Evolutionary conservation across 1,139 yeast genomes (phyloP).

Genomic region (Suhomyces bribrorum): DNA sequence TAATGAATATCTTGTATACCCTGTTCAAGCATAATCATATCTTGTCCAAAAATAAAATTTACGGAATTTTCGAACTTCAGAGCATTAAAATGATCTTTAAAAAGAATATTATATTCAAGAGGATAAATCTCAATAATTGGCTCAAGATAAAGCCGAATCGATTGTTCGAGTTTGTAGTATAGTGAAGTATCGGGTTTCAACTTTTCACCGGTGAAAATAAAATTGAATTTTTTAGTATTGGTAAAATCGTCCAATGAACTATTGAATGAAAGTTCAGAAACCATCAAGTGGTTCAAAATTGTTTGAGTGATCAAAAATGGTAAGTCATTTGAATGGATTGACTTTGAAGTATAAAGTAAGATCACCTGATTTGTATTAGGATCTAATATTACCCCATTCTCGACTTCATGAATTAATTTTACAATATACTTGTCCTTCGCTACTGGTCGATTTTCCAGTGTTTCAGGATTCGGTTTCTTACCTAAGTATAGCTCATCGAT

Average conservation of each 20-base stretch:
- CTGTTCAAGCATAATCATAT: too few relatives aligned
- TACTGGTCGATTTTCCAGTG: background rate
- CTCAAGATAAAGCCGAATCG: background rate
- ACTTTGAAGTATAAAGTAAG: conserved; percentile 41
- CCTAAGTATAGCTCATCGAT: conserved; percentile 19
- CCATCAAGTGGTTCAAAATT: conserved; percentile 54
- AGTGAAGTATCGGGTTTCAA: background rate
- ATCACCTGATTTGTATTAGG: conserved; percentile 43
- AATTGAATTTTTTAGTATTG: background rate
- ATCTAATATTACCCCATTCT: conserved; percentile 40
- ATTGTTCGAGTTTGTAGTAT: background rate
- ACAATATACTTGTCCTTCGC: conserved; percentile 21
- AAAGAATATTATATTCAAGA: background rate
- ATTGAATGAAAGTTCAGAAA: conserved; percentile 35
- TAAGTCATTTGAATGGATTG: conserved; percentile 56
- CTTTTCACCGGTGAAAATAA: background rate
- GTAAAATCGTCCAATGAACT: background rate
- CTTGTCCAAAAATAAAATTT: background rate
- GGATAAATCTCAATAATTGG: background rate
- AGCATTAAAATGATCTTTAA: background rate
- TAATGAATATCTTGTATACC: background rate
- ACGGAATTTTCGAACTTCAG: background rate
- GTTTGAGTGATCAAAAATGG: conserved; percentile 65
- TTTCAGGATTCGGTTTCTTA: background rate
- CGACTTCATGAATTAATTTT: conserved; percentile 29